Base-by-base conservation (phyloP, 1,284 basidiomycete species). In the Bothia castanella region DNA sequence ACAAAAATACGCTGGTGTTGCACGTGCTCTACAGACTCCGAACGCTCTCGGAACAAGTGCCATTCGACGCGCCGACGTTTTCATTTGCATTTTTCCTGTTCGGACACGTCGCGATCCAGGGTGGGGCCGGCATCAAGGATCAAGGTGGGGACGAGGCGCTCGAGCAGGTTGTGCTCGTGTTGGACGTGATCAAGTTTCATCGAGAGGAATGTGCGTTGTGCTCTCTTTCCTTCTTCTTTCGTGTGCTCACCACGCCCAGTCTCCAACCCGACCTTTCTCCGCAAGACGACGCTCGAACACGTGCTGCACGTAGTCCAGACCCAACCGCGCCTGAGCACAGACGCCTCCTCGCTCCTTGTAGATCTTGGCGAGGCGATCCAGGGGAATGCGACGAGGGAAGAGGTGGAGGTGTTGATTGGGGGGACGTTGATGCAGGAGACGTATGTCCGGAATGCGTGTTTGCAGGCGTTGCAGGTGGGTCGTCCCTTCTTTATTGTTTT, bases 161-260 rank as follows among this genome's bases (percentile, higher is more conserved):
- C 30, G 96, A 99, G 69, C 96, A 98, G 69, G 77, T 97, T 8
- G 79, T 90, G 10, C 77, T 99, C 19, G 80, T 85, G 0, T 74
- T 99, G 21, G 89, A 92, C 55, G 83, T 97, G 55, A 81, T 99
- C 58, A 85, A 82, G 52, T 92, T 91, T 70, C 93, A 98, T 64
- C 82, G 80, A 50, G 82, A 82, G 42, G 87, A 92, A 74, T 96
- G 92, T 92, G 63, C 60, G 84, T 59, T 25, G 17, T 21, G 4
- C 7, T 35, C 3, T 6, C 31, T 17, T 10, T 10, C 9, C n/a
- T 39, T 14, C n/a, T 12, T 17, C 1, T 11, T 3, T 2, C 6
- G 10, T 13, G 16, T 6, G 11, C 1, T 14, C 20, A n/a, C n/a
- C n/a, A n/a, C n/a, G n/a, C n/a, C n/a, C 23, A 92, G 89, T 91